Base-by-base conservation (phyloP, 495 filamentous ascomycete species). In the Penicillium argentinense region DNA sequence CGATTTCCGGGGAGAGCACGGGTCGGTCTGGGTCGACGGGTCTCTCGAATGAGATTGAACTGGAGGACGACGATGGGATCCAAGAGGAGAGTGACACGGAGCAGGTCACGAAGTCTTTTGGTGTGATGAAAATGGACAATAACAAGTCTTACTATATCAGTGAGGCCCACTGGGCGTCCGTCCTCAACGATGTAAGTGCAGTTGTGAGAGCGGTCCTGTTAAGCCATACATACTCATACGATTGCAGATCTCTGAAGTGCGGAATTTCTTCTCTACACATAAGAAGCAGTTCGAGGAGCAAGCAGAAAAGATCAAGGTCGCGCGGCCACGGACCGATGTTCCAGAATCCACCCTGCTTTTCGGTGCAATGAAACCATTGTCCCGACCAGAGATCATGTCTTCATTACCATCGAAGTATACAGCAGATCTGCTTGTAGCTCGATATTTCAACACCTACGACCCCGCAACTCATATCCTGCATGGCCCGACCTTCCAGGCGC, bases 191-290 rank as follows among this genome's bases (percentile, higher is more conserved):
- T 78, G 85, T 89, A 46, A 63, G 67, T 63, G 56, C 9, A 12
- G 17, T 5, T 28, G 28, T 26, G n/a, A n/a, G n/a, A n/a, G n/a
- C n/a, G n/a, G n/a, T n/a, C n/a, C n/a, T n/a, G n/a, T n/a, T n/a
- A n/a, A n/a, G n/a, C n/a, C n/a, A n/a, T n/a, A n/a, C n/a, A n/a
- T n/a, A n/a, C n/a, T n/a, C n/a, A n/a, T n/a, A n/a, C n/a, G n/a
- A n/a, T n/a, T n/a, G n/a, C 61, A 90, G 85, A 95, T 98, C 46
- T 73, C 88, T 19, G 93, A 98, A 74, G 92, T 98, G 25, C 91
- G 89, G 56, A 91, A 85, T 64, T 97, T 88, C 67, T 98, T 93
- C 57, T 46, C 61, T 13, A 76, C 81, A 29, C 85, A 87, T 62
- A 85, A 82, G 54, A 84, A 86, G 51, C 81, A 85, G 48, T 76